A percentile compares a stretch with the other conserved stretches of the same genome.
These are phyloP conservation scores for Wolfiporia cocos DNA, from an alignment of 1,284 basidiomycete genomes.

Conservation along the genomic window DNA sequence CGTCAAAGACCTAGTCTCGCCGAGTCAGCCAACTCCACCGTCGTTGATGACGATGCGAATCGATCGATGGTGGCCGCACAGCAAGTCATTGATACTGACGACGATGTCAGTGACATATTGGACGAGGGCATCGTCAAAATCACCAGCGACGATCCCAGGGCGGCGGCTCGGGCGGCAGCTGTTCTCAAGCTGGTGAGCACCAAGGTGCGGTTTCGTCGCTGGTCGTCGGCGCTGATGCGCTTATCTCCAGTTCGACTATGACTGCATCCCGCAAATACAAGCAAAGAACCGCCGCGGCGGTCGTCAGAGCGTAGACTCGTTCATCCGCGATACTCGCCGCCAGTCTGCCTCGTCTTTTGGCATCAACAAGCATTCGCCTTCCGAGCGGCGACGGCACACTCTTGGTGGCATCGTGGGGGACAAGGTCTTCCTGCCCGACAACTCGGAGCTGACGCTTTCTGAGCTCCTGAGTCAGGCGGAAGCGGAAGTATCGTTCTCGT, in stretches of 20 bases:
- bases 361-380: constrained; percentile 27
- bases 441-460: constrained; percentile 44
- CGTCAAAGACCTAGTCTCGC: too few relatives aligned
- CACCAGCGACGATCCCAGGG: constrained; percentile 72
- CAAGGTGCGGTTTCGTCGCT: too few relatives aligned
- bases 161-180: constrained; percentile 85
- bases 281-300: constrained; percentile 24
- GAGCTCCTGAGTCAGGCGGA: constrained; percentile 58
- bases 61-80: too few relatives aligned
- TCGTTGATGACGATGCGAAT: too few relatives aligned
- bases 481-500: constrained; percentile 46
- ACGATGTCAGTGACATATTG: constrained; percentile 33
- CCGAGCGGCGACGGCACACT: constrained; percentile 27
- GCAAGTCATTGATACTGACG: too few relatives aligned
- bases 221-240: too few relatives aligned
- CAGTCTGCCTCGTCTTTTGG: constrained; percentile 29
- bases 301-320: constrained; percentile 25
- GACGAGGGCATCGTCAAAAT: constrained; percentile 63
- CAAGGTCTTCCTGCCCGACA: constrained; percentile 47
- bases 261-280: constrained; percentile 54
- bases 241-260: constrained; percentile 79
- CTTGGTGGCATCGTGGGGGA: constrained; percentile 44
- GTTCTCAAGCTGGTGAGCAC: constrained; percentile 75
- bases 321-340: constrained; percentile 30
- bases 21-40: too few relatives aligned